Percentiles rank a stretch among this genome's conserved stretches.
Evolutionary conservation across 345 rosid genomes (phyloP).

Genomic region (Eucalyptus camaldulensis): DNA sequence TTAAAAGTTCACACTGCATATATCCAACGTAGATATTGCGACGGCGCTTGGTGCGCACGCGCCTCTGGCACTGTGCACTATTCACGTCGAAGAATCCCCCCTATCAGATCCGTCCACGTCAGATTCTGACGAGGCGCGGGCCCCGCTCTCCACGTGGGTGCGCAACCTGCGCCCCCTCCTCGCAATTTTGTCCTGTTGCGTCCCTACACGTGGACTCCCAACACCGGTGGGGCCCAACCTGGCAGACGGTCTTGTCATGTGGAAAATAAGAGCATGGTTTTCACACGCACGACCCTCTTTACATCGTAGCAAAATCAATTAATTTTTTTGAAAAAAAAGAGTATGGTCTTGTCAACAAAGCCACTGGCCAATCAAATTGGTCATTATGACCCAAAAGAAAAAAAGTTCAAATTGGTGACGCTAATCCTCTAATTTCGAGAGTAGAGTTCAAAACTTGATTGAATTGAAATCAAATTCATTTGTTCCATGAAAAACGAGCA

Average conservation of each 20-base stretch:
- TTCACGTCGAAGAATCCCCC: not conserved
- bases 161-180: not conserved
- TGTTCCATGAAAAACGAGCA: rapidly evolving
- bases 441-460: not conserved
- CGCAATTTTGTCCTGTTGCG: not conserved
- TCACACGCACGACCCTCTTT: not conserved
- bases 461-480: not conserved
- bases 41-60: not conserved
- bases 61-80: not conserved
- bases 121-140: not conserved
- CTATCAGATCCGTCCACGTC: not conserved
- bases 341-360: not conserved
- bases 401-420: not conserved
- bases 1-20: rapidly evolving
- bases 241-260: not conserved
- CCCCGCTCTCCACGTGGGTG: not conserved
- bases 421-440: not conserved
- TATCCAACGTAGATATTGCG: rapidly evolving
- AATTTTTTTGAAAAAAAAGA: rapidly evolving
- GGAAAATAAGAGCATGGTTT: not conserved
- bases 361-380: not conserved
- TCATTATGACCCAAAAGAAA: too few relatives aligned
- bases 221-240: not conserved
- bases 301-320: not conserved
- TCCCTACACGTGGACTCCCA: not conserved